phyloP scores from a whole-genome alignment of 345 rosid species.

The Sonneratia caseolaris region DNA sequence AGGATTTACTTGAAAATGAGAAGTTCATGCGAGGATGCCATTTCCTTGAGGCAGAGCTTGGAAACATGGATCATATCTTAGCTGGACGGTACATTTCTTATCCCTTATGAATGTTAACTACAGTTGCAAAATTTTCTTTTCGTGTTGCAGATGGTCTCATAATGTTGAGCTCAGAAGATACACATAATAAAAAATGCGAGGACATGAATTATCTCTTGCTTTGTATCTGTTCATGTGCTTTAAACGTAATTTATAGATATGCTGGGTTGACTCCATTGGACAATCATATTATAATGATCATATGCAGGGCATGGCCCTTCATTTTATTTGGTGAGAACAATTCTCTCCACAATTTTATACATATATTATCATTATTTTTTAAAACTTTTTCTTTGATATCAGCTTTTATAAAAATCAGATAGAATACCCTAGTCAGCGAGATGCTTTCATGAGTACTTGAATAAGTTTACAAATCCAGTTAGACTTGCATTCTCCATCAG shows the following conservation, averaged over 20 bases:
- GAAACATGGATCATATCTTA: slow-evolving; percentile 73
- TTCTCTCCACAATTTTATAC: neutral
- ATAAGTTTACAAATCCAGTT: too few species aligned
- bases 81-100: slow-evolving; percentile 53
- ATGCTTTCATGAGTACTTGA: too few species aligned
- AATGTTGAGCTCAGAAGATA: too few species aligned
- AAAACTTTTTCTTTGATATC: too few species aligned
- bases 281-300: too few species aligned
- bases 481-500: too few species aligned
- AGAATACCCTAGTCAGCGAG: too few species aligned
- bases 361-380: too few species aligned
- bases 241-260: neutral
- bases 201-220: neutral
- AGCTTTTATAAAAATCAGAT: neutral
- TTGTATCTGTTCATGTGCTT: neutral
- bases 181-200: neutral
- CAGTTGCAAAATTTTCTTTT: neutral
- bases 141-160: neutral
- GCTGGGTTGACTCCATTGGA: neutral
- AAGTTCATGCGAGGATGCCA: slow-evolving; percentile 88
- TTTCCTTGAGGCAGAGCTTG: slow-evolving; percentile 85
- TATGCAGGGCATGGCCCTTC: neutral
- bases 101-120: neutral
- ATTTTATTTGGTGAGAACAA: neutral
- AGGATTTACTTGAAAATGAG: slow-evolving; percentile 72